Conservation (phyloP, 768 basidiomycete species). For the Amanita inopinata region DNA sequence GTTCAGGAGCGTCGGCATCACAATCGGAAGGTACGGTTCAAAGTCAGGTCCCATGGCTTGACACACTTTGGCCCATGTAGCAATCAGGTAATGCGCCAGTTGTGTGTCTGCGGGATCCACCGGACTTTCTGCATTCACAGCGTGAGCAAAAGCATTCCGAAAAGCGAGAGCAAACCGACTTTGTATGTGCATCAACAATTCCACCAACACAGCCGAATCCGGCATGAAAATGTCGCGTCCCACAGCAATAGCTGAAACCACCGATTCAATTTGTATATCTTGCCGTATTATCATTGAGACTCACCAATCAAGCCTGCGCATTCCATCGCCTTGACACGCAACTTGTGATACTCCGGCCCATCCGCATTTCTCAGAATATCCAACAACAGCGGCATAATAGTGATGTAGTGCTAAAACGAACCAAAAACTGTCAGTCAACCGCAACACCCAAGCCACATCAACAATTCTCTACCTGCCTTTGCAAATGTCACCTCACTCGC, state of each 20-base stretch:
- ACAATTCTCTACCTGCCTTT: constrained; percentile 34
- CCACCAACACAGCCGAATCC: constrained; percentile 63
- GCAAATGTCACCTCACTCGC: constrained; percentile 72
- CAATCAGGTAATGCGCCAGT: constrained; percentile 64
- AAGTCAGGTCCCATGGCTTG: constrained; percentile 80
- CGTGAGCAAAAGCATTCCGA: not conserved
- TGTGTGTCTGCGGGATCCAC: constrained; percentile 66
- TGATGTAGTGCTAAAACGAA: constrained; percentile 49
- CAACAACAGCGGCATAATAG: constrained; percentile 75
- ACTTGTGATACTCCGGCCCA: constrained; percentile 51
- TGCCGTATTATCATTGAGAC: constrained; percentile 13
- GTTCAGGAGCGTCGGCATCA: constrained; percentile 70
- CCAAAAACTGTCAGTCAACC: constrained; percentile 3
- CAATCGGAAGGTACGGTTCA: constrained; percentile 75
- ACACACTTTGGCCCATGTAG: constrained; percentile 85
- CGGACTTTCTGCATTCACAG: constrained; percentile 41
- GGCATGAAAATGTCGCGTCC: constrained; percentile 71
- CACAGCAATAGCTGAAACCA: constrained; percentile 66
- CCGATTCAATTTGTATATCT: not conserved
- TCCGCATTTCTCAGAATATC: constrained; percentile 69
- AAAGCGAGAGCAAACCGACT: constrained; percentile 31
- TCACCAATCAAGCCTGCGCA: constrained; percentile 80
- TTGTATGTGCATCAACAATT: constrained; percentile 68
- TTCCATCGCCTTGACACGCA: constrained; percentile 84
- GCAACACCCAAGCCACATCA: no score